These are phyloP conservation scores for Panaeolus cyanescens DNA, from an alignment of 768 basidiomycete genomes.

Conservation along the genomic window DNA sequence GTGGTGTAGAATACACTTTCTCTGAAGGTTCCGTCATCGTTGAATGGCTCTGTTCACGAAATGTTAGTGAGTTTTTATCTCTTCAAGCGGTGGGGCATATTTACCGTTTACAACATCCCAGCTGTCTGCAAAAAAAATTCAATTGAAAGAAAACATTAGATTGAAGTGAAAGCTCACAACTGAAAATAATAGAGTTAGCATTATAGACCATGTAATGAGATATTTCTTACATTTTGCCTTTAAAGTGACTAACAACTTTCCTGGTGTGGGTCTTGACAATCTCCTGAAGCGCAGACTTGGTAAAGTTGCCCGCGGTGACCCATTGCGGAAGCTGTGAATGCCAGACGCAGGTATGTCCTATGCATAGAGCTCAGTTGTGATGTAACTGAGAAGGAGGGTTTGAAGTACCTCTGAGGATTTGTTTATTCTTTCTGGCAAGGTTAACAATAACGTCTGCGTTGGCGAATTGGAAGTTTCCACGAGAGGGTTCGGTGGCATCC, in stretches of 20 bases:
- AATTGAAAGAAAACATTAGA: neutral
- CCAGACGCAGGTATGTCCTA: constrained; percentile 51
- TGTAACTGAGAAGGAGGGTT: neutral
- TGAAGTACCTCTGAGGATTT: constrained; percentile 42
- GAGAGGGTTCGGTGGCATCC: constrained; percentile 53
- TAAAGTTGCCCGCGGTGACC: constrained; percentile 44
- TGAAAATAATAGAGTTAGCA: neutral
- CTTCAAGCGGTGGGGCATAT: neutral
- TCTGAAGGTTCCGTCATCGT: constrained; percentile 58
- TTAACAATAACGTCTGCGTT: constrained; percentile 45
- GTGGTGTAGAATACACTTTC: constrained; percentile 53
- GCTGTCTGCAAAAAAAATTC: constrained; percentile 24
- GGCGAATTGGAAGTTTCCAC: constrained; percentile 47
- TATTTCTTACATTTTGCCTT: constrained; percentile 45
- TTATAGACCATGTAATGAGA: neutral
- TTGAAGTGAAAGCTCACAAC: constrained; percentile 12
- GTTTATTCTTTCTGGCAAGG: constrained; percentile 43
- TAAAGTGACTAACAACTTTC: constrained; percentile 50
- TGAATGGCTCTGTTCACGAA: constrained; percentile 45
- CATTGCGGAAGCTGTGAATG: constrained; percentile 53
- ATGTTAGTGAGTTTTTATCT: neutral
- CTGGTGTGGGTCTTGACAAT: constrained; percentile 49
- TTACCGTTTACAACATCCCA: constrained; percentile 53
- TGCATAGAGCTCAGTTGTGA: constrained; percentile 1
- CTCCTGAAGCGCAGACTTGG: constrained; percentile 36